A percentile compares a stretch with the other conserved stretches of the same genome.
phyloP scores from a whole-genome alignment of 805 yeast genomes.

The Candida vartiovaarae region DNA sequence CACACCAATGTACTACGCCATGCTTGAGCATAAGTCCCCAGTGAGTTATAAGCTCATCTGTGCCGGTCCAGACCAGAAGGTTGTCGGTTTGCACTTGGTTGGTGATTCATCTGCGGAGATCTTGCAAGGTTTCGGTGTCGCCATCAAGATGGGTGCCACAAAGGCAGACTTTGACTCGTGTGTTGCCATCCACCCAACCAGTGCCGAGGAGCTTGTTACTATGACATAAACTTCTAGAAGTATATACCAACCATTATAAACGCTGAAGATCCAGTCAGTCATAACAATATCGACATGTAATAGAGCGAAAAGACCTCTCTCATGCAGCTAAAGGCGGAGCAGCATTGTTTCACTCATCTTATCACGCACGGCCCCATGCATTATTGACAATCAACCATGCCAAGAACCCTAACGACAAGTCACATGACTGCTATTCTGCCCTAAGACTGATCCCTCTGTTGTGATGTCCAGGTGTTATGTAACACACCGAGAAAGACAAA shows the following conservation, averaged over 20 bases:
- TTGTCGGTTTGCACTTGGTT: constrained; percentile 89
- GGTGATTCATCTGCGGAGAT: constrained; percentile 92
- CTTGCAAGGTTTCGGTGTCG: constrained; percentile 97
- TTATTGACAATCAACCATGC: too few species aligned
- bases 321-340: too few species aligned
- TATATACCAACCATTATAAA: too few species aligned
- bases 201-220: constrained; percentile 97
- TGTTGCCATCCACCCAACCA: constrained; percentile 98
- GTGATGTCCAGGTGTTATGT: neutral
- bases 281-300: too few species aligned
- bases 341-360: too few species aligned
- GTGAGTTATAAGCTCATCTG: constrained; percentile 79
- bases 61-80: constrained; percentile 80
- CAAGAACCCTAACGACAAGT: too few species aligned
- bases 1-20: constrained; percentile 89
- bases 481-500: too few species aligned
- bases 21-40: constrained; percentile 72
- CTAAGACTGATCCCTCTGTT: neutral
- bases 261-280: too few species aligned
- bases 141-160: constrained; percentile 98
- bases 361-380: too few species aligned
- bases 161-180: constrained; percentile 90
- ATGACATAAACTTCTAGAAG: constrained; percentile 19
- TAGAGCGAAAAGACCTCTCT: too few species aligned
- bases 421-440: neutral